These are phyloP conservation scores for Cercospora sp. DNA, from an alignment of 2,329 filamentous ascomycete species.

Conservation along the genomic window DNA sequence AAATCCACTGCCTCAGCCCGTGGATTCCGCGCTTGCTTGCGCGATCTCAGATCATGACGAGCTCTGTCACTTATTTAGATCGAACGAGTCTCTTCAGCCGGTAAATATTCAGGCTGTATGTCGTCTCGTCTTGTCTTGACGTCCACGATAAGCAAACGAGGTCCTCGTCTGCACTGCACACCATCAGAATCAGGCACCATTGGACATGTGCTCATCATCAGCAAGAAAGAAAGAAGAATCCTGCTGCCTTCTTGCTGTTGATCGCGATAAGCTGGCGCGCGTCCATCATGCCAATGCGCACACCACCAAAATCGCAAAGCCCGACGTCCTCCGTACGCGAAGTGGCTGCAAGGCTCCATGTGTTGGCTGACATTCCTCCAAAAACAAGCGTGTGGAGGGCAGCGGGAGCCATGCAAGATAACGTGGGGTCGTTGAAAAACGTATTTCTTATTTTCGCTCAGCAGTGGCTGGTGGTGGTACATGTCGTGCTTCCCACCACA, in stretches of 20 bases:
- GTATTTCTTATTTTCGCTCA: neutral
- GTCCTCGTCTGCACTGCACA: neutral
- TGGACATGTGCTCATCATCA: neutral
- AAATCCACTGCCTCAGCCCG: no score
- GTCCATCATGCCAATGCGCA: no score
- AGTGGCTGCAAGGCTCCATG: neutral
- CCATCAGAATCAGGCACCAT: neutral
- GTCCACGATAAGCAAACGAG: neutral
- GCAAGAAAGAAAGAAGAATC: neutral
- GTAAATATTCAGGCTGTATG: neutral
- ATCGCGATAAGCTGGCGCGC: neutral
- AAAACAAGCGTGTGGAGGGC: neutral
- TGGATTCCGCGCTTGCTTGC: constrained; percentile 3
- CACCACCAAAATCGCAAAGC: neutral
- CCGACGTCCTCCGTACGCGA: neutral
- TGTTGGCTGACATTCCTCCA: neutral
- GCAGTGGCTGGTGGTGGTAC: neutral
- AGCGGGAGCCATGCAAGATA: neutral
- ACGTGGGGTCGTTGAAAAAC: neutral
- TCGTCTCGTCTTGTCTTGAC: neutral
- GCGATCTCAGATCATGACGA: neutral
- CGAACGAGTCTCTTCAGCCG: neutral
- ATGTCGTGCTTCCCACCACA: constrained; percentile 1
- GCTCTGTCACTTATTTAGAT: neutral
- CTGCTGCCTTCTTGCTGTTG: neutral